These are phyloP conservation scores for Penicillium janthinellum DNA, from an alignment of 2,329 filamentous ascomycete genomes.

Conservation along the genomic window DNA sequence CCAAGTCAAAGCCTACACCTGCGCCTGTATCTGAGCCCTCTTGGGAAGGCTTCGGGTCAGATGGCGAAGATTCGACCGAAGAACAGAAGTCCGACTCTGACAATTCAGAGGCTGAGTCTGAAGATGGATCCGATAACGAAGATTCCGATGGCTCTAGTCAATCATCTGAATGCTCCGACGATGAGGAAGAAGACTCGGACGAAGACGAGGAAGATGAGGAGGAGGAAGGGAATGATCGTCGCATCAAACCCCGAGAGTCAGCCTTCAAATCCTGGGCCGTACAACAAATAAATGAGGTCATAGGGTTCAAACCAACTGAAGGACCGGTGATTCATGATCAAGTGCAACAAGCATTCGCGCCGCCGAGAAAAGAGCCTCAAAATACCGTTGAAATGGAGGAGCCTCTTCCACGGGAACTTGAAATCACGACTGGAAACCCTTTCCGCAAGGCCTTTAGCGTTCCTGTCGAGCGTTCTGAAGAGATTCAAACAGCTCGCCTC, in stretches of 20 bases:
- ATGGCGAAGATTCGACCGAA: conserved; percentile 48
- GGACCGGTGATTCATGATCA: conserved; percentile 30
- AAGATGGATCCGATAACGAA: conserved; percentile 34
- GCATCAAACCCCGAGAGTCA: conserved; percentile 49
- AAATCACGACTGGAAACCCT: conserved; percentile 43
- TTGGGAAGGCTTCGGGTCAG: conserved; percentile 50
- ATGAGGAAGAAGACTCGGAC: conserved; percentile 23
- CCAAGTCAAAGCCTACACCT: conserved; percentile 47
- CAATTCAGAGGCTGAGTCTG: not conserved
- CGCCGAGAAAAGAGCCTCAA: conserved; percentile 36
- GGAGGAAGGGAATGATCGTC: conserved; percentile 16
- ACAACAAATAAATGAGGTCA: conserved; percentile 78
- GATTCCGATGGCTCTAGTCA: conserved; percentile 25
- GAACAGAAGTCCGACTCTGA: conserved; percentile 32
- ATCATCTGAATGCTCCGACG: conserved; percentile 10
- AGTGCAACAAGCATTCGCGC: conserved; percentile 36
- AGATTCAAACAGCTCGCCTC: conserved; percentile 76
- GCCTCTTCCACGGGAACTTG: conserved; percentile 43
- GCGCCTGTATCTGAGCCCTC: conserved; percentile 41
- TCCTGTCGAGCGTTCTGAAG: conserved; percentile 66
- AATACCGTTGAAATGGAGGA: conserved; percentile 44
- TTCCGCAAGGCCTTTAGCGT: conserved; percentile 77
- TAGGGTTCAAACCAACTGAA: conserved; percentile 65
- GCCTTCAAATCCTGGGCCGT: conserved; percentile 95
- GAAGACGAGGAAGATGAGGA: conserved; percentile 25